Base-by-base conservation (phyloP, 257 asterid species). In the Asclepias syriaca region DNA sequence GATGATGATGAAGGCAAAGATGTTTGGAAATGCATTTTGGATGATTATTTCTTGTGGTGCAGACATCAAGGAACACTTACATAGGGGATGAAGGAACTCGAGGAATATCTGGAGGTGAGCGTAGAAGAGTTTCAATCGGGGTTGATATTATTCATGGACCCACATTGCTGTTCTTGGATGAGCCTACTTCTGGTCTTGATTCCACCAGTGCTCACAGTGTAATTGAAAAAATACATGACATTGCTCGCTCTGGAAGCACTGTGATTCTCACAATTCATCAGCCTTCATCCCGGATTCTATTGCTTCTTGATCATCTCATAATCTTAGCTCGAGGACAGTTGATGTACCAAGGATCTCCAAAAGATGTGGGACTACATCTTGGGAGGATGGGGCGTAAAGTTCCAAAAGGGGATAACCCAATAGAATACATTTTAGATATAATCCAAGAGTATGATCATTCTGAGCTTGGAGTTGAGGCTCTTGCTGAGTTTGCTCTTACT, bases 71-170 rank as follows among this genome's bases (percentile, higher is more conserved):
- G 82, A 90, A 88, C 77, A 92, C 97, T 15, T 89, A 88, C 84
- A 92, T 92, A 49, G 97, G 96, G n/a, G 96, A 92, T 32, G 97
- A 89, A 80, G 97, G 97, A 68, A 88, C 87, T 2, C 79, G 96
- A 18, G 97, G 97, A 45, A 88, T 92, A 10, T 92, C 98, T 0
- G 94, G 98, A 1, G 98, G 98, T 5, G 98, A 92, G 81, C 93
- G 98, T 0, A 87, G 96, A 1, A 81, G 98, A 73, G 98, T 92
- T 7, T 85, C 98, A 12, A 92, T 92, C 10, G 96, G 96, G 21
- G 90, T 85, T 2, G 96, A 92, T 82, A 89, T 92, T 72, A 92
- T 92, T 69, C 98, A 92, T 56, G 96, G 93, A 22, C 98, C 98
- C 0, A 81, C 92, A 3, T 86, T 89, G 32, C 76, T 89, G 4